phyloP scores from a whole-genome alignment of 2,329 filamentous ascomycete species.

The Fusarium virguliforme region DNA sequence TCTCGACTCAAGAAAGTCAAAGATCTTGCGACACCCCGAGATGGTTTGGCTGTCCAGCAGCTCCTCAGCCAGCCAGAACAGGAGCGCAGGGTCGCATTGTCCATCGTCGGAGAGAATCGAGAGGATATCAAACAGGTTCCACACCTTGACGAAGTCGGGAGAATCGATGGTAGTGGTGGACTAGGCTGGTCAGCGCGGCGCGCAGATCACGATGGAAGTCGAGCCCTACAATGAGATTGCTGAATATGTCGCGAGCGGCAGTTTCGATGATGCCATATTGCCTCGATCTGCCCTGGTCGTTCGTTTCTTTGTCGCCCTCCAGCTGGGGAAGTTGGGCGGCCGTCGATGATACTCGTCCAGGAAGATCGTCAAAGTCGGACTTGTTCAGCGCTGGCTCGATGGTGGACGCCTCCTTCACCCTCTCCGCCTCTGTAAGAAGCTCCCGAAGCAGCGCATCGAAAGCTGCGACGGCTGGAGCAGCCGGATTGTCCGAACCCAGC shows the following conservation, averaged over 20 bases:
- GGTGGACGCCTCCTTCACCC: conserved; percentile 70
- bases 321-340: conserved; percentile 51
- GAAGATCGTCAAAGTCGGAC: conserved; percentile 71
- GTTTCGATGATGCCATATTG: conserved; percentile 85
- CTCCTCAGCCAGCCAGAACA: conserved; percentile 94
- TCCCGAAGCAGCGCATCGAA: conserved; percentile 70
- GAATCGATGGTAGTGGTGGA: conserved; percentile 83
- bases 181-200: conserved; percentile 63
- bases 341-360: conserved; percentile 61
- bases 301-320: conserved; percentile 57
- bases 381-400: conserved; percentile 85
- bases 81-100: conserved; percentile 82
- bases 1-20: conserved; percentile 95
- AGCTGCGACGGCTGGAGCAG: conserved; percentile 68
- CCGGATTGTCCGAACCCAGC: conserved; percentile 62
- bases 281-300: conserved; percentile 60
- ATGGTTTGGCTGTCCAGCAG: conserved; percentile 97
- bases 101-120: conserved; percentile 88
- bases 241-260: conserved; percentile 86
- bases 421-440: conserved; percentile 72
- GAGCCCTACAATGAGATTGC: conserved; percentile 79
- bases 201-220: conserved; percentile 39
- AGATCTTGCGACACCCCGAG: conserved; percentile 89
- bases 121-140: conserved; percentile 95
- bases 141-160: conserved; percentile 85